These are phyloP conservation scores for Fusarium compactum DNA, from an alignment of 2,329 filamentous ascomycete genomes.

Conservation along the genomic window DNA sequence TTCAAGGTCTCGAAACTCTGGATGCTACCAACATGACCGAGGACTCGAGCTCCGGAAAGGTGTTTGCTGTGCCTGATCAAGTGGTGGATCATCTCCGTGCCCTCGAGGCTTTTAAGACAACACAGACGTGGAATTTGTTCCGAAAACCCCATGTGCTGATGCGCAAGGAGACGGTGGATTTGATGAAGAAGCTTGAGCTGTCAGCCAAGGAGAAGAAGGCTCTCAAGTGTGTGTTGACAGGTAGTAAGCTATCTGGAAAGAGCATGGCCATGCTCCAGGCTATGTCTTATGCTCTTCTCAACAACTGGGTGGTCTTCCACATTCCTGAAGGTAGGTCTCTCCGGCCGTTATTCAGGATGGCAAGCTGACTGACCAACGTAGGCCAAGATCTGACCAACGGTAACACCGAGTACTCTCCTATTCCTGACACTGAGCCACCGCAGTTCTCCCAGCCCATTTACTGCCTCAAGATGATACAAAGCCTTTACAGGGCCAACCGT, in stretches of 20 bases:
- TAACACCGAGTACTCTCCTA: constrained; percentile 81
- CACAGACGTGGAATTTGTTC: constrained; percentile 90
- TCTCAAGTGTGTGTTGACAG: constrained; percentile 76
- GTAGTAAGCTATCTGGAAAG: constrained; percentile 83
- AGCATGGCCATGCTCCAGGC: constrained; percentile 87
- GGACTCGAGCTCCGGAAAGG: constrained; percentile 69
- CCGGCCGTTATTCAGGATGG: background rate
- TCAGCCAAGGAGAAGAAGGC: constrained; percentile 66
- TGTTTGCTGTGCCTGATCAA: constrained; percentile 75
- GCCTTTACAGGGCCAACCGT: constrained; percentile 79
- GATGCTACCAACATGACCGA: constrained; percentile 66
- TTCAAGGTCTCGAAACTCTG: constrained; percentile 75
- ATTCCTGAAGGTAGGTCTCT: constrained; percentile 80
- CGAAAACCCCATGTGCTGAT: constrained; percentile 82
- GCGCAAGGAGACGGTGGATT: constrained; percentile 79
- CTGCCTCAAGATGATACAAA: constrained; percentile 78
- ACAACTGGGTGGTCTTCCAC: constrained; percentile 89
- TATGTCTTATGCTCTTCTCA: constrained; percentile 82
- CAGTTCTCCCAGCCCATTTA: constrained; percentile 85
- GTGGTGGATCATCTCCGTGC: constrained; percentile 84
- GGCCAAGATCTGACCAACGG: constrained; percentile 85
- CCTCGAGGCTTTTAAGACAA: constrained; percentile 91
- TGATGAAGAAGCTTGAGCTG: constrained; percentile 73
- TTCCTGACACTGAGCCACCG: constrained; percentile 67
- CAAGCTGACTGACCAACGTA: constrained; percentile 29